These are phyloP conservation scores for Botrytis fragariae DNA, from an alignment of 2,329 filamentous ascomycete genomes.

Conservation along the genomic window DNA sequence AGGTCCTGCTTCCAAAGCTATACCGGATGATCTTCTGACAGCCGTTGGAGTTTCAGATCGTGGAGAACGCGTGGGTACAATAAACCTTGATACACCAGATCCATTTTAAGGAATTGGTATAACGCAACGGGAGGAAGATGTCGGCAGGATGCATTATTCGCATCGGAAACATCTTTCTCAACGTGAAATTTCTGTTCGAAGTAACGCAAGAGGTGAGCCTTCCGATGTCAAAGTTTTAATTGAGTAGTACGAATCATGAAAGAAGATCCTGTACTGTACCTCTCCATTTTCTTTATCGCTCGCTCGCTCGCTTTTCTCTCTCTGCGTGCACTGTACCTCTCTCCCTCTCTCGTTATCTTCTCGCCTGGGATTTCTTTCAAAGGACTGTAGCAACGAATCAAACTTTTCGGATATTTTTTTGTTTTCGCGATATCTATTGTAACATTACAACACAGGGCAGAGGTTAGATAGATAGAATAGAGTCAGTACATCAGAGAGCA, in stretches of 20 bases:
- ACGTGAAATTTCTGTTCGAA: slow-evolving; percentile 19
- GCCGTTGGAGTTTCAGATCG: slow-evolving; percentile 35
- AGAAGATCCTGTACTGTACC: background rate
- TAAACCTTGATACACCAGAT: slow-evolving; percentile 21
- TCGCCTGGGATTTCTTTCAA: background rate
- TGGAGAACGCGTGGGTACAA: slow-evolving; percentile 35
- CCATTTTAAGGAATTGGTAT: slow-evolving; percentile 25
- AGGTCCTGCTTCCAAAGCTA: slow-evolving; percentile 8
- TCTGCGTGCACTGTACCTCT: background rate
- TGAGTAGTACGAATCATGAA: slow-evolving; percentile 6
- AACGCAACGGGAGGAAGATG: slow-evolving; percentile 27
- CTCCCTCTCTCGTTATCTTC: background rate
- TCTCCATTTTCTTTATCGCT: slow-evolving; percentile 16
- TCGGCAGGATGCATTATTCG: slow-evolving; percentile 28
- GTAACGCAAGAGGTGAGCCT: slow-evolving; percentile 15
- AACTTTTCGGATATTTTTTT: background rate
- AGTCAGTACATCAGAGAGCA: background rate
- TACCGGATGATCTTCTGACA: slow-evolving; percentile 28
- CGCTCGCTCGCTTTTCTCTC: background rate
- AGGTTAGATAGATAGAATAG: background rate
- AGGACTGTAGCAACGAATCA: background rate
- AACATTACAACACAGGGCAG: background rate
- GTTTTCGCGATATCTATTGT: slow-evolving; percentile 8
- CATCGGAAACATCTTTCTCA: slow-evolving; percentile 23
- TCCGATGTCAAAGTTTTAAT: slow-evolving; percentile 19